Conservation (phyloP, 2,329 filamentous ascomycete genomes). For the Exophiala oligosperma region DNA sequence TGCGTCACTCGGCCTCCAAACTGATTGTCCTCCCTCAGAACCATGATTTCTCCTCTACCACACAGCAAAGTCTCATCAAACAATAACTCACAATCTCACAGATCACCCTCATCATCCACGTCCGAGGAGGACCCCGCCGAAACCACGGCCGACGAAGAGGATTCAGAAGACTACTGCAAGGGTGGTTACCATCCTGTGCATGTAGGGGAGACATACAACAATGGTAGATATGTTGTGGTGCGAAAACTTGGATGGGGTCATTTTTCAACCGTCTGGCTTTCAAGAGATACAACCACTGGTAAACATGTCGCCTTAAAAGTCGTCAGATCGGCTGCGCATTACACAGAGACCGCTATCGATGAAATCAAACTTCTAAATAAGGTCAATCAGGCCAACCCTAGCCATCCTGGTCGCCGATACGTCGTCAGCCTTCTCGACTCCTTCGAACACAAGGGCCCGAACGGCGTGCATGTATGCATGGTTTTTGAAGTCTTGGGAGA, state of each 20-base stretch:
- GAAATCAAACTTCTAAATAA: conserved; percentile 98
- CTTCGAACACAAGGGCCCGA: conserved; percentile 95
- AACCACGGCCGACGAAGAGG: conserved; percentile 95
- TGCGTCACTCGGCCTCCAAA: conserved; percentile 14
- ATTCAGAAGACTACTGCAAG: conserved; percentile 99
- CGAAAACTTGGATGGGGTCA: conserved; percentile 98
- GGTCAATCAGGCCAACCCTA: conserved; percentile 91
- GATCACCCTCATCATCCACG: conserved; percentile 75
- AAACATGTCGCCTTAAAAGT: conserved; percentile 98
- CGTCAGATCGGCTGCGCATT: conserved; percentile 94
- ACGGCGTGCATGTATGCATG: conserved; percentile 97
- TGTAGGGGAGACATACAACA: conserved; percentile 95
- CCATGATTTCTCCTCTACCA: conserved; percentile 40
- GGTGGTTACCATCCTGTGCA: conserved; percentile 95
- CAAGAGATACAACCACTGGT: conserved; percentile 78
- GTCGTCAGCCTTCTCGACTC: conserved; percentile 95
- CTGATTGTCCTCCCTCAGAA: conserved; percentile 28
- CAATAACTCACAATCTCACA: conserved; percentile 59
- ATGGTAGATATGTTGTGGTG: conserved; percentile 93
- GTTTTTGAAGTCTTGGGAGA: conserved; percentile 97
- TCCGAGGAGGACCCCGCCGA: conserved; percentile 77
- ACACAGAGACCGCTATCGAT: conserved; percentile 97
- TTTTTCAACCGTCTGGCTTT: conserved; percentile 93
- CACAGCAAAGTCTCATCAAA: conserved; percentile 47
- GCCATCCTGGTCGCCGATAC: conserved; percentile 90